Conservation (phyloP, 148 eudicot species). For the Cornus kousa region DNA sequence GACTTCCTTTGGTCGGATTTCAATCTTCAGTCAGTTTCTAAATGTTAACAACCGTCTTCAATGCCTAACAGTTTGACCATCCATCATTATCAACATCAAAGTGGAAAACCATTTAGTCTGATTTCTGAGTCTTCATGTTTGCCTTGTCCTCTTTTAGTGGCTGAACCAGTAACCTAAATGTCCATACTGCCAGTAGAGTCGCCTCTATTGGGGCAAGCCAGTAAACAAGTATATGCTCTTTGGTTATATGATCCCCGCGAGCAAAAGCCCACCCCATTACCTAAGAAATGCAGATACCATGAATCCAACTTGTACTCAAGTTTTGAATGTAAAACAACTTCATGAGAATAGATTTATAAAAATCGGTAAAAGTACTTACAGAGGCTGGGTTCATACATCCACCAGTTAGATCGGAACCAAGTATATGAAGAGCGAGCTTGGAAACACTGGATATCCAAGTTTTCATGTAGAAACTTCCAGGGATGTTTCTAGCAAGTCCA, state of each 20-base stretch:
- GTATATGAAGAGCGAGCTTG: slow-evolving; percentile 73
- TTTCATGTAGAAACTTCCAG: slow-evolving; percentile 77
- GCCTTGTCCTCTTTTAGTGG: slow-evolving; percentile 32
- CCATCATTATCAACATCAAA: background rate
- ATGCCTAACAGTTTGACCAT: background rate
- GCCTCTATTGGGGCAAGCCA: slow-evolving; percentile 92
- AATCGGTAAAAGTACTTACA: slow-evolving; percentile 41
- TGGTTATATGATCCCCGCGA: slow-evolving; percentile 71
- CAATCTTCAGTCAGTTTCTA: background rate
- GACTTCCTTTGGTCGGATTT: background rate
- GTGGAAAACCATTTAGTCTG: slow-evolving; percentile 14
- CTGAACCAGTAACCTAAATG: slow-evolving; percentile 39
- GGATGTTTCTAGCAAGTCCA: slow-evolving; percentile 50
- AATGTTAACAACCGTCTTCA: background rate
- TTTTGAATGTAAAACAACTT: background rate
- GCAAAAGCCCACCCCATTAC: slow-evolving; percentile 95
- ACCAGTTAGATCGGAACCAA: slow-evolving; percentile 87
- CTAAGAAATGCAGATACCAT: slow-evolving; percentile 26
- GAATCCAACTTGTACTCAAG: background rate
- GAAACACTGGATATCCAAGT: slow-evolving; percentile 87
- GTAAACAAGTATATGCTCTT: slow-evolving; percentile 85
- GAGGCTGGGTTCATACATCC: slow-evolving; percentile 94
- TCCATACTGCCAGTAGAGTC: slow-evolving; percentile 73
- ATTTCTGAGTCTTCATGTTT: slow-evolving; percentile 39
- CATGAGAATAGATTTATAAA: background rate